phyloP scores from a whole-genome alignment of 176 grass and related monocot species.

The Musa acuminata region DNA sequence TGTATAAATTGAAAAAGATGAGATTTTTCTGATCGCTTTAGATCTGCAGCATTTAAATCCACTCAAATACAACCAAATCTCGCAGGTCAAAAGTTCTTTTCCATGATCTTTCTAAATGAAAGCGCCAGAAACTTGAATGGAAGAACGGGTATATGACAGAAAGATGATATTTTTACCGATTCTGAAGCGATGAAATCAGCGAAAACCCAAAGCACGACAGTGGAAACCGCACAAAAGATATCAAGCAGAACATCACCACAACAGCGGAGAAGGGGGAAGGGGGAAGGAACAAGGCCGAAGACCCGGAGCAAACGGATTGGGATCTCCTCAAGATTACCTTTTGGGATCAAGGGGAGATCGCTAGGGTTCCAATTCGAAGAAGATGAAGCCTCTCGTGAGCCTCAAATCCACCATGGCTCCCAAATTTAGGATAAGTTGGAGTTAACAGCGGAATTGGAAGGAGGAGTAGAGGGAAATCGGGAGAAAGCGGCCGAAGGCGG shows the following conservation, averaged over 20 bases:
- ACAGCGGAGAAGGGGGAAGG: no score
- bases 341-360: background rate
- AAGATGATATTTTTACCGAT: no score
- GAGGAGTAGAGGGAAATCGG: background rate
- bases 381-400: background rate
- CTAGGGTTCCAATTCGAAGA: background rate
- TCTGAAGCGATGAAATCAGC: no score
- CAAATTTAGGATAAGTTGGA: no score
- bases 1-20: no score
- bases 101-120: background rate
- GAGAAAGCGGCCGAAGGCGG: constrained; percentile 11
- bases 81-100: no score
- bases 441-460: background rate
- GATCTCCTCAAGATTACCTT: constrained; percentile 3
- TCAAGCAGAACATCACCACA: no score
- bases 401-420: background rate
- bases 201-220: no score
- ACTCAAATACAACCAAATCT: background rate
- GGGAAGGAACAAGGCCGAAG: background rate
- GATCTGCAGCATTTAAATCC: background rate
- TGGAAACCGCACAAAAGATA: no score
- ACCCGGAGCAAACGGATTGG: background rate
- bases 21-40: background rate
- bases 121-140: background rate
- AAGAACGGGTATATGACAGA: background rate